phyloP scores from a whole-genome alignment of 352 stramenopile genomes.

The Globisporangium megalacanthum region DNA sequence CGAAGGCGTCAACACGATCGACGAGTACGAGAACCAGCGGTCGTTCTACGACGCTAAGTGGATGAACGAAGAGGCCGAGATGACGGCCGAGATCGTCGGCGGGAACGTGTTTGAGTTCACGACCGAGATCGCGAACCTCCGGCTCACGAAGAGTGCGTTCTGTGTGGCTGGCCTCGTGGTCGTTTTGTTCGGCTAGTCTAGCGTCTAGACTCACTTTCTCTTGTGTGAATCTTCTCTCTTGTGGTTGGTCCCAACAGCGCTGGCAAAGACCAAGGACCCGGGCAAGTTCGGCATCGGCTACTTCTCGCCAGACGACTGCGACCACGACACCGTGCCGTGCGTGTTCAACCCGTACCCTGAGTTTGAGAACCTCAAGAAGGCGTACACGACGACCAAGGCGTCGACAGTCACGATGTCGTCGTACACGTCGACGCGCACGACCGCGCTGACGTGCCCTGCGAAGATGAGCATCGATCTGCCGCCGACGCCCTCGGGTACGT shows the following conservation, averaged over 20 bases:
- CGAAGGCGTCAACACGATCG: slow-evolving; percentile 40
- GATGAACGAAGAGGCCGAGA: slow-evolving; percentile 78
- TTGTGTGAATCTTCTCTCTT: background rate
- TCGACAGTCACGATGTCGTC: slow-evolving; percentile 30
- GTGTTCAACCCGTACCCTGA: slow-evolving; percentile 42
- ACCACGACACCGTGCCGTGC: slow-evolving; percentile 33
- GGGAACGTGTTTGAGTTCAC: slow-evolving; percentile 81
- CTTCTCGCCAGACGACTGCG: slow-evolving; percentile 37
- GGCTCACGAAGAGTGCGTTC: slow-evolving; percentile 4
- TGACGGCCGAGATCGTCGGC: slow-evolving; percentile 66
- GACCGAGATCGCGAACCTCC: slow-evolving; percentile 55
- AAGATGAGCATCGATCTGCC: slow-evolving; percentile 16
- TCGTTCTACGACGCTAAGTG: slow-evolving; percentile 63
- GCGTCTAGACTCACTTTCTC: no score
- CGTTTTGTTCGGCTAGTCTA: background rate
- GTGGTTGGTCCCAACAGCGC: background rate
- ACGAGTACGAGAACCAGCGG: slow-evolving; percentile 42
- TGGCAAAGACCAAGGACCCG: slow-evolving; percentile 28
- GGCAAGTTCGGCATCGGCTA: slow-evolving; percentile 45
- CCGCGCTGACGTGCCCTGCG: slow-evolving; percentile 23
- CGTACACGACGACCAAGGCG: slow-evolving; percentile 41
- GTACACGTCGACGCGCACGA: slow-evolving; percentile 21
- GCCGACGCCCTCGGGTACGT: slow-evolving; percentile 21
- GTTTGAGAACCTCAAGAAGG: slow-evolving; percentile 39
- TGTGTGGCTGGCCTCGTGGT: background rate